These are phyloP conservation scores for Megacollybia marginata DNA, from an alignment of 768 basidiomycete genomes.

Conservation along the genomic window DNA sequence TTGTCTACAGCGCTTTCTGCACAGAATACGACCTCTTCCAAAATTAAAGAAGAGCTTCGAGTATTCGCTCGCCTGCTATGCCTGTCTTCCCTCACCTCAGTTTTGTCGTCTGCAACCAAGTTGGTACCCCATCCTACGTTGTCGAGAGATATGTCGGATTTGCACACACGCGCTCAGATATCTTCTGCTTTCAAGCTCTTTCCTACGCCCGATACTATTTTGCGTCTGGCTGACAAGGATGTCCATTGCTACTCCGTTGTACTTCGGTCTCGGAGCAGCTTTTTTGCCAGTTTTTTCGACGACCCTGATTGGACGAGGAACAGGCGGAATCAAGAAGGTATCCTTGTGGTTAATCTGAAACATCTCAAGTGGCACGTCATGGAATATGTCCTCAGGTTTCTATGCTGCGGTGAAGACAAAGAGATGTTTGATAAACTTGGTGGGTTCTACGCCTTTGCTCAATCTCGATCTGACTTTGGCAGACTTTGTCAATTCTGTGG, in stretches of 20 bases:
- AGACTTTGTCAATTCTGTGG: conserved; percentile 60
- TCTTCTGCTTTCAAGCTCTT: conserved; percentile 9
- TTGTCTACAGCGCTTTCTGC: conserved; percentile 32
- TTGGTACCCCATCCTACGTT: conserved; percentile 42
- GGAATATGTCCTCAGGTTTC: conserved; percentile 64
- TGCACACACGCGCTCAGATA: conserved; percentile 37
- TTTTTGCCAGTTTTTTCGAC: conserved; percentile 81
- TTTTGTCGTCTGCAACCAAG: conserved; percentile 58
- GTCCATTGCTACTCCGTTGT: conserved; percentile 66
- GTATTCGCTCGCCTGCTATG: conserved; percentile 49
- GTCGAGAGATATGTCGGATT: conserved; percentile 35
- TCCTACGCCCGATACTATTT: conserved; percentile 57
- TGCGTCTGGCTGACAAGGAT: conserved; percentile 60
- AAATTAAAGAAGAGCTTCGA: conserved; percentile 59
- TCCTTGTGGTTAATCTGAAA: conserved; percentile 56
- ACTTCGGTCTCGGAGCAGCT: conserved; percentile 74
- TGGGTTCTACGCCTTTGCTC: conserved; percentile 22
- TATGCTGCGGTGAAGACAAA: conserved; percentile 65
- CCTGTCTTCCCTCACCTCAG: conserved; percentile 44
- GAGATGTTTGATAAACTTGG: conserved; percentile 70
- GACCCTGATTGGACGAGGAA: conserved; percentile 73
- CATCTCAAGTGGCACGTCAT: conserved; percentile 73
- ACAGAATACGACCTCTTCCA: conserved; percentile 33
- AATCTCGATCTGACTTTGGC: conserved; percentile 1
- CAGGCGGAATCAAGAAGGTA: conserved; percentile 46